Base-by-base conservation (phyloP, 805 yeast genomes). In the Danielia reshetovae region DNA sequence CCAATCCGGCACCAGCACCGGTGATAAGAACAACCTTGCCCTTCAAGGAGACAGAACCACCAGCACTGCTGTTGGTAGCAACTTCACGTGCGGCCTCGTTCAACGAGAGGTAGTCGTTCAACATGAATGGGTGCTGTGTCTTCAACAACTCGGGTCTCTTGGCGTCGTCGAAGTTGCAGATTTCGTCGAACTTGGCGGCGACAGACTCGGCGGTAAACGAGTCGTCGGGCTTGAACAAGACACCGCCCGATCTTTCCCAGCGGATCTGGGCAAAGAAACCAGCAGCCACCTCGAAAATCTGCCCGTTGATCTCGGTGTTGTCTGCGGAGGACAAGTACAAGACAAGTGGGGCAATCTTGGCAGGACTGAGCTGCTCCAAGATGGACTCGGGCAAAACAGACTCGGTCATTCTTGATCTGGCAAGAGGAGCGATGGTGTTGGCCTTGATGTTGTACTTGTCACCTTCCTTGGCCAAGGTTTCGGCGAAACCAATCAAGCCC, bases 371-470 rank as follows among this genome's bases (percentile, higher is more conserved):
- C 53, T 77, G 76, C 55, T 82, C 82, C 62, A 90, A 75, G 39
- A 90, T 65, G 35, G 88, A 87, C 19, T 87, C 84, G 21, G 97
- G 96, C 49, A 90, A 67, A 33, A 90, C 75, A 19, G 80, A 75
- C 66, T 88, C 96, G 16, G 97, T 90, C 97, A 90, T 89, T 70
- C 96, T 79, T 22, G 96, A 85, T 54, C 89, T 85, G 15, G 97
- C 97, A 46, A 90, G 73, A 16, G 97, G 97, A 4, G 96, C 96
- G 66, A 90, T 88, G 23, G 81, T 79, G 59, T 90, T 90, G 30
- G 84, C 86, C 43, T 69, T 68, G 56, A 90, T 90, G 65, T 88
- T 87, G 67, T 84, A 77, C 56, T 74, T 85, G 34, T 60, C 75
- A 47, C 98, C 98, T 65, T 90, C 98, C 65, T 87, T 89, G 17